A percentile compares a stretch with the other conserved stretches of the same genome.
phyloP scores from a whole-genome alignment of 2,329 filamentous ascomycete species.

The Ascochyta fabae region DNA sequence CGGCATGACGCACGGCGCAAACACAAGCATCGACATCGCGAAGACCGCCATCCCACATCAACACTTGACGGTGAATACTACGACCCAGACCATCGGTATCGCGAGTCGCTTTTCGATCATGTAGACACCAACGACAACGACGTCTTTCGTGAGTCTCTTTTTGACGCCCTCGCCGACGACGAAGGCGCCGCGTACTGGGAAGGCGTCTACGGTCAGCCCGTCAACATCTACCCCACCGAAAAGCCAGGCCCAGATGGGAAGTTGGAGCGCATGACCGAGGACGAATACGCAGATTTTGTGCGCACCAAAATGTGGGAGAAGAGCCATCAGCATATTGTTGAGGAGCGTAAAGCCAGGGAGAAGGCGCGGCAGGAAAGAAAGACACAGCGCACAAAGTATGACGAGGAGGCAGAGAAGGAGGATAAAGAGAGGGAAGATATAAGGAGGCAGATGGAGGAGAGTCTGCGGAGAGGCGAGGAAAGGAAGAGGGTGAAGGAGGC shows the following conservation, averaged over 20 bases:
- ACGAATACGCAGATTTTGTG: slow-evolving; percentile 88
- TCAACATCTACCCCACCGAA: slow-evolving; percentile 75
- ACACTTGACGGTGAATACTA: slow-evolving; percentile 41
- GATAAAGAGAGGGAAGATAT: slow-evolving; percentile 58
- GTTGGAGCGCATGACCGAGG: slow-evolving; percentile 87
- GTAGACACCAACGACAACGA: slow-evolving; percentile 56
- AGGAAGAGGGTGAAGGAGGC: slow-evolving; percentile 63
- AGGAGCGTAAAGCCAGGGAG: slow-evolving; percentile 72
- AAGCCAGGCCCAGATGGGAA: slow-evolving; percentile 60
- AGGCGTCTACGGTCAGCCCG: slow-evolving; percentile 92
- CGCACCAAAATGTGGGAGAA: slow-evolving; percentile 94
- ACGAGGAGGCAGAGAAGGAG: slow-evolving; percentile 50
- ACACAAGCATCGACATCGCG: slow-evolving; percentile 25
- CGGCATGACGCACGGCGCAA: slow-evolving; percentile 25
- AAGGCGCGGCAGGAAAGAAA: slow-evolving; percentile 55
- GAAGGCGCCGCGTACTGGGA: slow-evolving; percentile 97
- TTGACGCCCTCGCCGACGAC: slow-evolving; percentile 96
- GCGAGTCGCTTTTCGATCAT: slow-evolving; percentile 42
- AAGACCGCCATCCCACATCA: slow-evolving; percentile 33
- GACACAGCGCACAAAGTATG: slow-evolving; percentile 41
- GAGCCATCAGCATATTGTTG: slow-evolving; percentile 81
- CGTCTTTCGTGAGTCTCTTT: slow-evolving; percentile 91
- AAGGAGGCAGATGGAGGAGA: slow-evolving; percentile 71
- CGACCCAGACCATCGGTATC: slow-evolving; percentile 38
- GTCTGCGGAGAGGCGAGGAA: slow-evolving; percentile 70